These are phyloP conservation scores for Nidula microcarpa DNA, from an alignment of 768 basidiomycete species.

Conservation along the genomic window DNA sequence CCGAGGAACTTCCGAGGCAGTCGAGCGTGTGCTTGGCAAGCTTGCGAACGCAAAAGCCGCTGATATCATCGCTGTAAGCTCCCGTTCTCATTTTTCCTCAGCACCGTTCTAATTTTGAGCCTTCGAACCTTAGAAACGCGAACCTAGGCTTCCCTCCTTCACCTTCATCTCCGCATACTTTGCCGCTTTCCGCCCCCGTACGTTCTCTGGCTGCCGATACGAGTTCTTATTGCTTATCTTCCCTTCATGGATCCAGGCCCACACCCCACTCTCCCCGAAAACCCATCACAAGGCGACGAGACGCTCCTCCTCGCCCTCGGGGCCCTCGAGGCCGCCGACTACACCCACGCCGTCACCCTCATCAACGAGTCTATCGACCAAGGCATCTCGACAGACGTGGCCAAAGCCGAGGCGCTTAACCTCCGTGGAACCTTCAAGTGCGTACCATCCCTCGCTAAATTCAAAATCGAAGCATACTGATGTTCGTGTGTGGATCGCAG, in stretches of 20 bases:
- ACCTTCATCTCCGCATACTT: conserved; percentile 96
- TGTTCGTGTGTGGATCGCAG: conserved; percentile 26
- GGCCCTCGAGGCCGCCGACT: conserved; percentile 83
- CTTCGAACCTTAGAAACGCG: conserved; percentile 47
- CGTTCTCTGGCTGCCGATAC: conserved; percentile 20
- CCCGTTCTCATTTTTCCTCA: background rate
- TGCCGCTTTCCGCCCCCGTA: conserved; percentile 90
- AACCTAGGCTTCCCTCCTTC: conserved; percentile 80
- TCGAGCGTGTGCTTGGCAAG: conserved; percentile 91
- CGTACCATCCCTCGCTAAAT: conserved; percentile 16
- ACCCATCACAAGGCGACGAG: conserved; percentile 75
- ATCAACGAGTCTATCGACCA: conserved; percentile 86
- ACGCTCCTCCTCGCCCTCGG: conserved; percentile 78
- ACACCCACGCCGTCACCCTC: conserved; percentile 73
- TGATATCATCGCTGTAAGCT: conserved; percentile 65
- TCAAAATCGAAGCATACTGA: background rate
- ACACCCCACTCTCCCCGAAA: conserved; percentile 69
- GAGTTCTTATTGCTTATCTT: background rate
- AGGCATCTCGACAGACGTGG: conserved; percentile 71
- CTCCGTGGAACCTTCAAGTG: conserved; percentile 95
- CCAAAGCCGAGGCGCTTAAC: conserved; percentile 87
- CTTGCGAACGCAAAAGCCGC: conserved; percentile 70
- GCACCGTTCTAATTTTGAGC: background rate
- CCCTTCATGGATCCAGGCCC: conserved; percentile 39
- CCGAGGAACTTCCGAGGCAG: conserved; percentile 67